These are phyloP conservation scores for Trypanosomatidae sp. DNA, from an alignment of 208 protist genomes.

Conservation along the genomic window DNA sequence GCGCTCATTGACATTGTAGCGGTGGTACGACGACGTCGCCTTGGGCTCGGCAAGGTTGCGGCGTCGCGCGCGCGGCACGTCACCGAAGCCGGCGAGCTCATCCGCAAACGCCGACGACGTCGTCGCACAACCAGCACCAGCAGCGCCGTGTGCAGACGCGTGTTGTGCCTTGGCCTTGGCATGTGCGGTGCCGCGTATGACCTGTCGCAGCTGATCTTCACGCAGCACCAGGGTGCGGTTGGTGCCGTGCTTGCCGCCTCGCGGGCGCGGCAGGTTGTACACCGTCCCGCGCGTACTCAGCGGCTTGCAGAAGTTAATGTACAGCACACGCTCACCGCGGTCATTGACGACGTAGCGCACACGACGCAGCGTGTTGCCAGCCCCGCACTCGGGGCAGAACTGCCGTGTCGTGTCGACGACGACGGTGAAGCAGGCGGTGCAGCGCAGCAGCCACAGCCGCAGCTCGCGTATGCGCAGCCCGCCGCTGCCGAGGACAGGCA, in stretches of 20 bases:
- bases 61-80: slow-evolving; percentile 37
- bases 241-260: slow-evolving; percentile 74
- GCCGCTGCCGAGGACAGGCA: slow-evolving; percentile 74
- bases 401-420: slow-evolving; percentile 86
- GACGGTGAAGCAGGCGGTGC: slow-evolving; percentile 77
- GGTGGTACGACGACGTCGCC: slow-evolving; percentile 65
- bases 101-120: slow-evolving; percentile 15
- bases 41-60: slow-evolving; percentile 42
- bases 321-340: slow-evolving; percentile 74
- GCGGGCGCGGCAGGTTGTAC: slow-evolving; percentile 80
- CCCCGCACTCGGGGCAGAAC: slow-evolving; percentile 83
- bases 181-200: slow-evolving; percentile 43
- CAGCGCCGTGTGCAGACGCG: too few species aligned
- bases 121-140: too few species aligned
- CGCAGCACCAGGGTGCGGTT: slow-evolving; percentile 79
- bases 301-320: slow-evolving; percentile 77
- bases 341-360: slow-evolving; percentile 84
- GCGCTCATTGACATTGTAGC: slow-evolving; percentile 85
- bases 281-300: slow-evolving; percentile 81
- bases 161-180: slow-evolving; percentile 44
- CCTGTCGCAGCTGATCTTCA: slow-evolving; percentile 84
- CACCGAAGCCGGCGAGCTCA: slow-evolving; percentile 63
- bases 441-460: slow-evolving; percentile 85
- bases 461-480: slow-evolving; percentile 83
- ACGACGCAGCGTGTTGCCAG: slow-evolving; percentile 81